Evolutionary conservation across 371 early-diverging fungal genomes (phyloP).

Genomic region (Lichtheimia ramosa): DNA sequence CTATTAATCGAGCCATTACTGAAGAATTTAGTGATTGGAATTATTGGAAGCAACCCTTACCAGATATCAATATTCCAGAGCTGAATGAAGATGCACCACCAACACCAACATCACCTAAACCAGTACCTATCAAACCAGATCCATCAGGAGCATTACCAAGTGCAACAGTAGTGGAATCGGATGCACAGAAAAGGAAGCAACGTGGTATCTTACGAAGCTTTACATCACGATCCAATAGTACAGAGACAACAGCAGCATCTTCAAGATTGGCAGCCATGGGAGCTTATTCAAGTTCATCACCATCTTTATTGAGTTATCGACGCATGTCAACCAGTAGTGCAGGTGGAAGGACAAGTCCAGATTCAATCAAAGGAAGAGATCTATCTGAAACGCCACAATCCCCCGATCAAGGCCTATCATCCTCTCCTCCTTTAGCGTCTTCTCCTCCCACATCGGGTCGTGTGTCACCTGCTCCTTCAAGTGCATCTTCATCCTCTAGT

Average conservation of each 20-base stretch:
- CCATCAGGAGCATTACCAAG: conserved; percentile 25
- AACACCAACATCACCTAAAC: conserved; percentile 26
- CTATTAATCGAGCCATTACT: conserved; percentile 49
- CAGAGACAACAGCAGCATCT: not conserved
- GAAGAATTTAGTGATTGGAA: conserved; percentile 86
- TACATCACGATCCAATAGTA: conserved; percentile 27
- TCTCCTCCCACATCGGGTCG: not conserved
- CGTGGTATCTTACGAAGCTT: conserved; percentile 39
- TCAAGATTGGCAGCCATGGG: not conserved
- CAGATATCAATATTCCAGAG: conserved; percentile 57
- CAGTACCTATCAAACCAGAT: conserved; percentile 42
- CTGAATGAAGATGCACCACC: conserved; percentile 13
- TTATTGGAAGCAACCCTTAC: conserved; percentile 74
- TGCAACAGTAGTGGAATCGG: conserved; percentile 19
- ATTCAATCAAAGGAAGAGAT: not conserved
- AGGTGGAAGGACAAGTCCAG: conserved; percentile 9
- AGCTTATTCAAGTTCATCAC: not conserved
- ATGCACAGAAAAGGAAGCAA: conserved; percentile 13
- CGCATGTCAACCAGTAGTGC: not conserved
- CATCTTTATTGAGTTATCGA: not conserved
- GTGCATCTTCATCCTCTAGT: conserved; percentile 13
- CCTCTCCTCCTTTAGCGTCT: not conserved
- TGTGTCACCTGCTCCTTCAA: conserved; percentile 7
- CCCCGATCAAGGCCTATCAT: conserved; percentile 2
- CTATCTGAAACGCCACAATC: not conserved